These are phyloP conservation scores for Colletotrichum karsti DNA, from an alignment of 2,329 filamentous ascomycete genomes.

Conservation along the genomic window DNA sequence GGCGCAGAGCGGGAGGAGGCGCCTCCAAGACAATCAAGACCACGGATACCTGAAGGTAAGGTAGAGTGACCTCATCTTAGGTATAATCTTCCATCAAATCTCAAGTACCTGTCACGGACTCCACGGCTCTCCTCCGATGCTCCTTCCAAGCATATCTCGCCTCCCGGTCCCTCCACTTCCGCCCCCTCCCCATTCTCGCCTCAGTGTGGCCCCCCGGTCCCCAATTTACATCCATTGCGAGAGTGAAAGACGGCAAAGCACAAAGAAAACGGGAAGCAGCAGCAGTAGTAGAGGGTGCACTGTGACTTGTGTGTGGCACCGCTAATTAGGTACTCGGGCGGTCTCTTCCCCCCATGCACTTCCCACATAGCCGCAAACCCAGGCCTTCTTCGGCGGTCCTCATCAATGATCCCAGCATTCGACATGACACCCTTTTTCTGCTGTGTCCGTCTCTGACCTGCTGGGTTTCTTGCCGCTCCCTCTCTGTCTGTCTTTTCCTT, in stretches of 20 bases:
- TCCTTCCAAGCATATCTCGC: not conserved
- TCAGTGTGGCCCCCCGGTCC: not conserved
- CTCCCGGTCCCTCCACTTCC: slow-evolving; percentile 6
- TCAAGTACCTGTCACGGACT: not conserved
- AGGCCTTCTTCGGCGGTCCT: slow-evolving; percentile 17
- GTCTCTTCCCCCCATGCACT: not conserved
- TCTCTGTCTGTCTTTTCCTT: not conserved
- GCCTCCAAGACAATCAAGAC: no score
- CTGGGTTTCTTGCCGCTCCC: not conserved
- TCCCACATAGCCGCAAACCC: slow-evolving; percentile 21
- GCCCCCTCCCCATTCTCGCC: not conserved
- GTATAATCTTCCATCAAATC: no score
- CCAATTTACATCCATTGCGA: not conserved
- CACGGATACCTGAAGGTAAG: no score
- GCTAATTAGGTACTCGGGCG: not conserved
- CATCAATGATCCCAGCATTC: not conserved
- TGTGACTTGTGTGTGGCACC: slow-evolving; percentile 22
- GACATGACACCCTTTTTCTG: not conserved
- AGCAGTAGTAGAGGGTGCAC: no score
- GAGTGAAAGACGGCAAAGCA: slow-evolving; percentile 1
- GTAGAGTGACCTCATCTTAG: no score
- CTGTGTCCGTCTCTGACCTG: not conserved
- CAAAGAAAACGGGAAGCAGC: slow-evolving; percentile 13
- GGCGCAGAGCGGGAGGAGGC: no score
- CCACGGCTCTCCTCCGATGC: not conserved